A percentile compares a stretch with the other conserved stretches of the same genome.
These are phyloP conservation scores for Bryoerythrophyllum caledonicum DNA, from an alignment of 225 moss, liverwort and hornwort species.

Conservation along the genomic window DNA sequence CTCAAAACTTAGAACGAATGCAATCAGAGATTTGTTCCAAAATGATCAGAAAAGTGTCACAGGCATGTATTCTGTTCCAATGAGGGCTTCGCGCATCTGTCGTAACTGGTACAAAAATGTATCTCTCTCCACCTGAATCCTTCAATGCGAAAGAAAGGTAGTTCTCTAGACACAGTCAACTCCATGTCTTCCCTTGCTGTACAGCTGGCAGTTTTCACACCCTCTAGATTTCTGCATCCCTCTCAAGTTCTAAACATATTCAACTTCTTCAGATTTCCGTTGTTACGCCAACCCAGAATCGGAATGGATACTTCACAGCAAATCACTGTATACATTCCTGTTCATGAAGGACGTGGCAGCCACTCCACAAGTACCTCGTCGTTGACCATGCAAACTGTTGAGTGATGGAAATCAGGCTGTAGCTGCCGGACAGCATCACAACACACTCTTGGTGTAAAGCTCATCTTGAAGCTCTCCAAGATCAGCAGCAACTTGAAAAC, in stretches of 20 bases:
- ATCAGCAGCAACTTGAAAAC: slow-evolving; percentile 10
- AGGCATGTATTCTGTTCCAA: not conserved
- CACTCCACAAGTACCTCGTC: not conserved
- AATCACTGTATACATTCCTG: not conserved
- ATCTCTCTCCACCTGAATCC: slow-evolving; percentile 14
- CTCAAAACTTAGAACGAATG: not conserved
- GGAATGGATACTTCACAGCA: not conserved
- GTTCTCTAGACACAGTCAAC: not conserved
- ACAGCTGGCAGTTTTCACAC: slow-evolving; percentile 2
- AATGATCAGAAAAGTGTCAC: not conserved
- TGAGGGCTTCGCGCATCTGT: not conserved
- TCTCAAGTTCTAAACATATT: slow-evolving; percentile 2
- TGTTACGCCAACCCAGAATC: not conserved
- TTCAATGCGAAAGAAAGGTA: slow-evolving; percentile 1
- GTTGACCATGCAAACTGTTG: not conserved
- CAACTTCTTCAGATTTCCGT: not conserved
- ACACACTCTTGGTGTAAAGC: not conserved
- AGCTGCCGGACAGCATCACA: not conserved
- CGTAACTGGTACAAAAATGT: not conserved
- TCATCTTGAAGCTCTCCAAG: slow-evolving; percentile 10
- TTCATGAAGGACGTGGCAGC: not conserved
- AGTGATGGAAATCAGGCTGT: not conserved
- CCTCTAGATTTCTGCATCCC: not conserved
- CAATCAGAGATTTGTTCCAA: not conserved
- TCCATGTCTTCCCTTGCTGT: not conserved